Percentiles rank a stretch among this genome's conserved stretches.
Evolutionary conservation across 345 rosid species (phyloP).

Genomic region (Balakata baccata): DNA sequence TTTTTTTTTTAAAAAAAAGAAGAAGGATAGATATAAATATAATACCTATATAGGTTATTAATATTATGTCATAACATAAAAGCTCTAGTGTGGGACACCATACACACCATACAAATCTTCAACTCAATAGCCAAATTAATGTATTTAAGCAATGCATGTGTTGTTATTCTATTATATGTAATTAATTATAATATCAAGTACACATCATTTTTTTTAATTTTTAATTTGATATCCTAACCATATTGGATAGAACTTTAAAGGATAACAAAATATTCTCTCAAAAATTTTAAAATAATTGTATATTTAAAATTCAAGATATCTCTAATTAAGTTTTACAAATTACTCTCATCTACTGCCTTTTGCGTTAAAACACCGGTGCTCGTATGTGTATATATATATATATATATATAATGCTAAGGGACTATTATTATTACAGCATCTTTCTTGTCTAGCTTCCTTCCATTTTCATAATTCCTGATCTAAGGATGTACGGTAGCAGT

Average conservation of each 20-base stretch:
- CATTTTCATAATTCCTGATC: not conserved
- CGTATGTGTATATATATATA: too few relatives aligned
- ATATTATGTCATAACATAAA: slow-evolving; percentile 1
- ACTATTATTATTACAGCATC: not conserved
- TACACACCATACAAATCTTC: slow-evolving; percentile 1
- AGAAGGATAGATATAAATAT: not conserved
- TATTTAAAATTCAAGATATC: too few relatives aligned
- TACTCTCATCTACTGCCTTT: too few relatives aligned
- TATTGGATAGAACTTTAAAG: too few relatives aligned
- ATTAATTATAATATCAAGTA: too few relatives aligned
- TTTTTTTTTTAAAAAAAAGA: not conserved
- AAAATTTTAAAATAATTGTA: too few relatives aligned
- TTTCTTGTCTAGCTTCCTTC: not conserved
- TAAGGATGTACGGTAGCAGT: slow-evolving; percentile 22
- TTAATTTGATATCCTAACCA: too few relatives aligned
- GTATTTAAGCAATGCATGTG: not conserved
- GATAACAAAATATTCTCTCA: too few relatives aligned
- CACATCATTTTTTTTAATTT: too few relatives aligned
- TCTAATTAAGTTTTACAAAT: too few relatives aligned
- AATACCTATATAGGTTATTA: not conserved
- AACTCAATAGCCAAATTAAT: not conserved
- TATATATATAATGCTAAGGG: not conserved
- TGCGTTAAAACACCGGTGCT: too few relatives aligned
- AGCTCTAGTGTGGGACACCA: slow-evolving; percentile 22
- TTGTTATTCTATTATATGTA: not conserved